These are phyloP conservation scores for Aspergillus calidoustus DNA, from an alignment of 2,329 filamentous ascomycete genomes.

Conservation along the genomic window DNA sequence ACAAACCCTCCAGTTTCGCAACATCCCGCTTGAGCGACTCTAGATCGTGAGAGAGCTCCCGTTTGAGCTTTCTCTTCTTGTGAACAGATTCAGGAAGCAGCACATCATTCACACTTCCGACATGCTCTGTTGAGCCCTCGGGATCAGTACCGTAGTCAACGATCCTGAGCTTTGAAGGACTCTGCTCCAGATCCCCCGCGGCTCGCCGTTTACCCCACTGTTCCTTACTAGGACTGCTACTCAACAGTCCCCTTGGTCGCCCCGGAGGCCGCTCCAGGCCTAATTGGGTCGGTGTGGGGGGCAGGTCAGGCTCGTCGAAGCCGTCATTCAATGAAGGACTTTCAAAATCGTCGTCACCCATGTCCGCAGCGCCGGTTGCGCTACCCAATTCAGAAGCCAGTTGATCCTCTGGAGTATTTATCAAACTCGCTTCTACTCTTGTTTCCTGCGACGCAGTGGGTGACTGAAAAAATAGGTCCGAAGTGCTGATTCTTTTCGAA, in stretches of 20 bases:
- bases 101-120: constrained; percentile 12
- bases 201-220: constrained; percentile 32
- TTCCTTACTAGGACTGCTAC: constrained; percentile 44
- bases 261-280: constrained; percentile 42
- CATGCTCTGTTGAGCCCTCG: constrained; percentile 15
- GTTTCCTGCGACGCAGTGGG: constrained; percentile 24
- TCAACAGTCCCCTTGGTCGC: constrained; percentile 36
- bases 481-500: constrained; percentile 38
- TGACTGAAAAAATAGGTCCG: constrained; percentile 36
- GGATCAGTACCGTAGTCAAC: constrained; percentile 22
- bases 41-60: constrained; percentile 61
- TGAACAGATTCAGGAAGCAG: constrained; percentile 31
- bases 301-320: constrained; percentile 66
- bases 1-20: constrained; percentile 61
- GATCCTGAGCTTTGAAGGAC: constrained; percentile 36
- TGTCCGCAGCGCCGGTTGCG: constrained; percentile 32
- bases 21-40: constrained; percentile 63
- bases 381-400: constrained; percentile 38
- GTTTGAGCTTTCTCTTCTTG: constrained; percentile 58
- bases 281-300: constrained; percentile 52
- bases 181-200: constrained; percentile 30
- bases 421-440: constrained; percentile 16
- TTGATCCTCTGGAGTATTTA: constrained; percentile 38
- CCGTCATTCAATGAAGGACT: constrained; percentile 33
- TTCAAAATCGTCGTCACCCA: constrained; percentile 22